Base-by-base conservation (phyloP, 116 monocot species). In the Papilionanthe hybrid region DNA sequence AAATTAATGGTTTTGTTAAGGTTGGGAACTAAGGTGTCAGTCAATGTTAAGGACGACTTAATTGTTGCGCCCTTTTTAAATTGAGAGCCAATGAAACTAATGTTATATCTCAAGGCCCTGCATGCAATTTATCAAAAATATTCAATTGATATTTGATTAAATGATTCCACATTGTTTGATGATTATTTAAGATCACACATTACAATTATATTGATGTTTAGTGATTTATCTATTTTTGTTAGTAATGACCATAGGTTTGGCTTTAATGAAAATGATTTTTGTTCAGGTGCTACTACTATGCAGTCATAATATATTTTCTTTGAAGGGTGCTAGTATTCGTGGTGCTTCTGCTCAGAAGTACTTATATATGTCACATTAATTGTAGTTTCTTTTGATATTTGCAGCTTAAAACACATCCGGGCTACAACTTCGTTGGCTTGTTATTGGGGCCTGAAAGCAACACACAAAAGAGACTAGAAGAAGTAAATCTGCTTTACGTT, bases 381-480 rank as follows among this genome's bases (percentile, higher is more conserved):
- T 20, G 18, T 43, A 73, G 20, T 9, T 73, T 73, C 13, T 19
- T 69, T 73, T 0, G 9, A 43, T 20, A 76, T 81, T 85, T 88
- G 47, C 81, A 98, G 98, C 47, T 87, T 47, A 93, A 93, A 83
- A 79, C 80, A 58, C 78, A 89, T 81, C 82, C 89, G 22, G 91
- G 88, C 66, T 81, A 86, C 79, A 93, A 94, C 82, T 88, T 93
- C 79, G 84, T 98, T 81, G 85, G 86, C 55, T 75, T 94, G 57
- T 66, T 98, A 45, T 79, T 98, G 84, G 94, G 95, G 22, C 83
- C 93, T 79, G 92, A 89, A 84, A 91, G 85, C 86, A 91, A 91
- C 84, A 88, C 91, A 5, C 93, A 93, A 76, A 98, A 93, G 79
- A 82, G 91, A 75, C 85, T 98, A 13, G 93, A 94, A 83, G 89